Evolutionary conservation across 1,139 yeast genomes (phyloP).

Genomic region (Debaryomyces coudertii): DNA sequence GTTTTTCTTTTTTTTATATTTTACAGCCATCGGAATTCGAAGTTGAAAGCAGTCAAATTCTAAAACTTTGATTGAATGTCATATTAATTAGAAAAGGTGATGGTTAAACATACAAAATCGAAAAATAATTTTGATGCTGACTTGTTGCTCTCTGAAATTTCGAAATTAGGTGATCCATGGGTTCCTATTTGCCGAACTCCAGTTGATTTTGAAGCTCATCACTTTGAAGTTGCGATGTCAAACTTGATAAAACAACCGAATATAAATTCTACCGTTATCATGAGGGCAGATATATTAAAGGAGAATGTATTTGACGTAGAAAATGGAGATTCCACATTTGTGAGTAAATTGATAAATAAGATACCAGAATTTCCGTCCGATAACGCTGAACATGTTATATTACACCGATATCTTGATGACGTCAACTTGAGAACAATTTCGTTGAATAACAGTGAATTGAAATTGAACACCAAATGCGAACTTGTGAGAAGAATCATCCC

Average conservation of each 20-base stretch:
- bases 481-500: constrained; percentile 83
- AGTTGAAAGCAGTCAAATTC: background rate
- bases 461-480: constrained; percentile 47
- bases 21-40: constrained; percentile 5
- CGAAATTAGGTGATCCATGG: constrained; percentile 70
- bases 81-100: constrained; percentile 3
- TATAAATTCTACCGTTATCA: constrained; percentile 86
- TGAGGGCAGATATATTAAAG: constrained; percentile 81
- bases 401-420: constrained; percentile 59
- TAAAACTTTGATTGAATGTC: background rate
- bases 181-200: constrained; percentile 52
- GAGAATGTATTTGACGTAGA: constrained; percentile 51
- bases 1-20: background rate
- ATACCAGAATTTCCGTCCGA: constrained; percentile 37
- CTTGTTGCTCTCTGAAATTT: constrained; percentile 21
- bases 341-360: constrained; percentile 36
- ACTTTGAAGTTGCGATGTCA: constrained; percentile 77
- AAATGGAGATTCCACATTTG: constrained; percentile 36
- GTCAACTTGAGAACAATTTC: constrained; percentile 52
- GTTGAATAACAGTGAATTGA: constrained; percentile 29
- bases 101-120: constrained; percentile 13
- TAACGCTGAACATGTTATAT: constrained; percentile 36
- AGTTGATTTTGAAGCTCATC: constrained; percentile 49
- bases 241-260: constrained; percentile 85
- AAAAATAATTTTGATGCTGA: constrained; percentile 10